Percentiles rank a stretch among this genome's conserved stretches.
phyloP scores from a whole-genome alignment of 257 asterid genomes.

The Paulownia fortunei region DNA sequence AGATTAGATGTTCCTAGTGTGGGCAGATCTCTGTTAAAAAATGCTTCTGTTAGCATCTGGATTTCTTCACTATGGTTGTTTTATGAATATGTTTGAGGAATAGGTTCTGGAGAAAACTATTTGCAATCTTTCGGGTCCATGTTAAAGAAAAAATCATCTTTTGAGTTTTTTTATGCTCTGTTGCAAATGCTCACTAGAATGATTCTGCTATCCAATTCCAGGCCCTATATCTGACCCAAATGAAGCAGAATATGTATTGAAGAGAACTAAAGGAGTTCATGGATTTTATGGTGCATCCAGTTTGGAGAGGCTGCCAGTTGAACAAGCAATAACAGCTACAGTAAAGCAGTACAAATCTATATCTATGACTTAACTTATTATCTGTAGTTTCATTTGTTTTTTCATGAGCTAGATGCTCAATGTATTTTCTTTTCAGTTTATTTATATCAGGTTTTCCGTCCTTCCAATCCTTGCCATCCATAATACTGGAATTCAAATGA shows the following conservation, averaged over 20 bases:
- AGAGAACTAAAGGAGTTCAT: slow-evolving; percentile 85
- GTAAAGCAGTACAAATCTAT: slow-evolving; percentile 84
- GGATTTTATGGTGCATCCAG: slow-evolving; percentile 98
- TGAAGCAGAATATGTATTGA: slow-evolving; percentile 86
- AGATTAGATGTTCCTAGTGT: not conserved
- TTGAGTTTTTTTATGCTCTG: not conserved
- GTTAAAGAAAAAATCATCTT: not conserved
- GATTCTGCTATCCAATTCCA: slow-evolving; percentile 38
- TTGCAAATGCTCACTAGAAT: not conserved
- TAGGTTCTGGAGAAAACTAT: not conserved
- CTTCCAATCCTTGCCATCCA: not conserved
- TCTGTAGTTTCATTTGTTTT: not conserved
- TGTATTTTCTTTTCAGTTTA: not conserved
- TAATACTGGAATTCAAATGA: not conserved
- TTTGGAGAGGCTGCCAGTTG: slow-evolving; percentile 96
- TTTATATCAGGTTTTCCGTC: not conserved
- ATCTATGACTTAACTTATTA: slow-evolving; percentile 44
- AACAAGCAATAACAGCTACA: slow-evolving; percentile 80
- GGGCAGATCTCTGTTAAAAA: not conserved
- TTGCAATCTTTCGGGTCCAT: not conserved
- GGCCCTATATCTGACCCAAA: slow-evolving; percentile 86
- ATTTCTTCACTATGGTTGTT: not conserved
- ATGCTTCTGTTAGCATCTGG: not conserved
- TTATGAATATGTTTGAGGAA: not conserved
- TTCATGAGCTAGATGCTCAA: not conserved